Conservation (phyloP, 805 yeast genomes). For the Candida railenensis region DNA sequence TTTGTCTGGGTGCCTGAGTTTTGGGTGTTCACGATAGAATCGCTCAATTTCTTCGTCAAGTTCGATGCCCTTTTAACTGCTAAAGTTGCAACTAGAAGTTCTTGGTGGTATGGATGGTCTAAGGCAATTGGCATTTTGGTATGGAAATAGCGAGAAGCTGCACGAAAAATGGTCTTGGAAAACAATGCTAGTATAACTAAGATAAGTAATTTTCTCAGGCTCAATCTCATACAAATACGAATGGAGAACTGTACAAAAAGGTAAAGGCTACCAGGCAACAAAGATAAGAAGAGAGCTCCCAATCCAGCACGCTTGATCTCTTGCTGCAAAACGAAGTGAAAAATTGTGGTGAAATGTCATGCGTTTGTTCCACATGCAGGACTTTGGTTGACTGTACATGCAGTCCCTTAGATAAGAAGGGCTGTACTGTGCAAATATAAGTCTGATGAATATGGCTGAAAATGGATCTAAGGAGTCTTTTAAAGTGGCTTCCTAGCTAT, state of each 20-base stretch:
- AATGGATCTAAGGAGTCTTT: too few species aligned
- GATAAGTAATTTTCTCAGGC: background rate
- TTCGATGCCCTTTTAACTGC: conserved; percentile 88
- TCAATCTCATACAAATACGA: background rate
- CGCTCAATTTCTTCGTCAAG: conserved; percentile 66
- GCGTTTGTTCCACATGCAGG: background rate
- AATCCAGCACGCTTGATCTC: too few species aligned
- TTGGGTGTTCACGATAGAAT: conserved; percentile 47
- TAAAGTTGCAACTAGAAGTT: conserved; percentile 75
- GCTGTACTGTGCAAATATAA: too few species aligned
- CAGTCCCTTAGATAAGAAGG: too few species aligned
- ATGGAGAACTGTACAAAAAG: too few species aligned
- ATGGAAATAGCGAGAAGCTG: background rate
- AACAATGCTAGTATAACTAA: background rate
- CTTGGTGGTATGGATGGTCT: conserved; percentile 53
- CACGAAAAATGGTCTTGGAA: background rate
- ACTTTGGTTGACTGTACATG: too few species aligned
- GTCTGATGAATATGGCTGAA: too few species aligned
- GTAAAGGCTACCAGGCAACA: too few species aligned
- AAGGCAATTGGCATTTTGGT: background rate
- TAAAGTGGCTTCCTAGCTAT: too few species aligned
- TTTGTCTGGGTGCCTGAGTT: conserved; percentile 67
- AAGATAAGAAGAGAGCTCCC: too few species aligned
- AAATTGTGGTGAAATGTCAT: background rate
- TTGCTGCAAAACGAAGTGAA: background rate